A percentile compares a stretch with the other conserved stretches of the same genome.
phyloP scores from a whole-genome alignment of 495 filamentous ascomycete species.

The Neurospora sublineolata region DNA sequence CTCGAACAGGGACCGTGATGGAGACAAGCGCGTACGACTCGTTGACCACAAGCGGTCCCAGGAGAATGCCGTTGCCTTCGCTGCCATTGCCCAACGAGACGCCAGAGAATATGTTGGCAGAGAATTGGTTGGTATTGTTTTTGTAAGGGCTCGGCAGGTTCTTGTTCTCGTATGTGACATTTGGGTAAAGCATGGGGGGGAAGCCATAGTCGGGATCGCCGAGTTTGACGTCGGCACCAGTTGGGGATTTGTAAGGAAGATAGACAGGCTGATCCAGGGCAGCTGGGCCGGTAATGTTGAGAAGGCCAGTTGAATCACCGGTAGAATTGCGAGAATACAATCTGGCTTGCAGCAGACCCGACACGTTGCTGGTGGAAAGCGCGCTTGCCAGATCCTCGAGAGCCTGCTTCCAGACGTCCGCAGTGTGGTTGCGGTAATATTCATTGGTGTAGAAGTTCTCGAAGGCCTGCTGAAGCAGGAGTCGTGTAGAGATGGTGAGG shows the following conservation, averaged over 20 bases:
- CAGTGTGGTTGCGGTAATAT: slow-evolving; percentile 30
- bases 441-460: slow-evolving; percentile 41
- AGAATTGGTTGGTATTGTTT: slow-evolving; percentile 26
- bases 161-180: slow-evolving; percentile 49
- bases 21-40: slow-evolving; percentile 64
- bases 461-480: slow-evolving; percentile 54
- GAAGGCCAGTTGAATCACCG: slow-evolving; percentile 37
- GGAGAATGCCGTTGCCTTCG: slow-evolving; percentile 39
- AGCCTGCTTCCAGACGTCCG: slow-evolving; percentile 39
- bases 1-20: slow-evolving; percentile 61
- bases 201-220: slow-evolving; percentile 51
- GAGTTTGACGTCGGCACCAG: slow-evolving; percentile 47
- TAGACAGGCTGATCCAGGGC: slow-evolving; percentile 26
- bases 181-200: slow-evolving; percentile 59
- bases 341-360: slow-evolving; percentile 51
- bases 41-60: slow-evolving; percentile 62
- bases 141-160: slow-evolving; percentile 24
- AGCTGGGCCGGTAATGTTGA: slow-evolving; percentile 47
- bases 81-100: slow-evolving; percentile 41
- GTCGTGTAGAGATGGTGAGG: slow-evolving; percentile 51
- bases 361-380: slow-evolving; percentile 38
- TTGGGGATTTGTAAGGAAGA: slow-evolving; percentile 44
- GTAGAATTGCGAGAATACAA: slow-evolving; percentile 54
- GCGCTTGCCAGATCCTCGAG: slow-evolving; percentile 49
- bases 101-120: slow-evolving; percentile 34